Percentiles rank a stretch among this genome's conserved stretches.
Conservation (phyloP, 192 early-diverging fungal species). For the Umbelopsis vinacea region DNA sequence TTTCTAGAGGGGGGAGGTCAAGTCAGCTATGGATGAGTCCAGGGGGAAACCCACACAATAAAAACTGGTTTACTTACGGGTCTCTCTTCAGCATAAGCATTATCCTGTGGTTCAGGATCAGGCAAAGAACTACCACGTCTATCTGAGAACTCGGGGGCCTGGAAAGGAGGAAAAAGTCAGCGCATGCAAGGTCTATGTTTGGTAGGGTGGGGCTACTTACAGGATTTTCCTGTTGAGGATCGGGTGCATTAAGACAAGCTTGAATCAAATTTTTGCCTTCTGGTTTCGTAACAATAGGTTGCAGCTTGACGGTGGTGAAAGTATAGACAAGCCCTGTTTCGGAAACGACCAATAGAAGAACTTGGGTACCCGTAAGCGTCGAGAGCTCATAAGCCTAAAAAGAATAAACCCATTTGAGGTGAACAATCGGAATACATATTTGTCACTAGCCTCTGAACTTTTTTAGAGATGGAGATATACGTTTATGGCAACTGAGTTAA, state of each 20-base stretch:
- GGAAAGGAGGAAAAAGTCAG: too few relatives aligned
- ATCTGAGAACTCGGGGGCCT: constrained; percentile 5
- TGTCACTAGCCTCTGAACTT: constrained; percentile 24
- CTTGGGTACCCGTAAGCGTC: constrained; percentile 93
- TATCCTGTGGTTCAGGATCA: constrained; percentile 6
- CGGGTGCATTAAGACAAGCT: constrained; percentile 84
- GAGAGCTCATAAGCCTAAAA: constrained; percentile 86
- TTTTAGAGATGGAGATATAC: constrained; percentile 18
- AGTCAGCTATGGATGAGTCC: not conserved
- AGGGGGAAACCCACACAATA: too few relatives aligned
- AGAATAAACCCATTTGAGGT: constrained; percentile 14
- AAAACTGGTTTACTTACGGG: too few relatives aligned
- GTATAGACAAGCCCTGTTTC: constrained; percentile 96
- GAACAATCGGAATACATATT: constrained; percentile 25
- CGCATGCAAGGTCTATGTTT: too few relatives aligned
- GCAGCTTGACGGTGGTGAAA: constrained; percentile 92
- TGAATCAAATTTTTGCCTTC: constrained; percentile 94
- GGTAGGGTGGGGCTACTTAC: not conserved
- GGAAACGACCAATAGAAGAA: constrained; percentile 88
- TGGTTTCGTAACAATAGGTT: constrained; percentile 87
- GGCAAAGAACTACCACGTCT: constrained; percentile 14
- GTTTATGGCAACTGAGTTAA: constrained; percentile 25
- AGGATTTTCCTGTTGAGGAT: constrained; percentile 35
- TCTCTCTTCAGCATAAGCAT: constrained; percentile 10
- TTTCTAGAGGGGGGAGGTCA: not conserved